phyloP scores from a whole-genome alignment of 2,329 filamentous ascomycete genomes.

The Penicillium sclerotiorum region DNA sequence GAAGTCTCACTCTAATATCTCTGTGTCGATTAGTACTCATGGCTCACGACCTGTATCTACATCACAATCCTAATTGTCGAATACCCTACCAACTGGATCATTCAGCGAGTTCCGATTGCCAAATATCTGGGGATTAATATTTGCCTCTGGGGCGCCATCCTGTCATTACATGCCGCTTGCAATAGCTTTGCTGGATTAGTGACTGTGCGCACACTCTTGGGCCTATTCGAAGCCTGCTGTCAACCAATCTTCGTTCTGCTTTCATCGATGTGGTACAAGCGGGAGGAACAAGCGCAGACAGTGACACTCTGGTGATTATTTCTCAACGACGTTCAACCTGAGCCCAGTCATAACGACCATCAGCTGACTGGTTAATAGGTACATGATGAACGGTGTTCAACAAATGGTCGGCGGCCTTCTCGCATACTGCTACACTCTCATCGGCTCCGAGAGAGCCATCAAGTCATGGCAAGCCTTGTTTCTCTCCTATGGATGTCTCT shows the following conservation, averaged over 20 bases:
- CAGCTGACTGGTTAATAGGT: constrained; percentile 1
- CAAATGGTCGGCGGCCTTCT: constrained; percentile 73
- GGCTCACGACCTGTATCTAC: constrained; percentile 75
- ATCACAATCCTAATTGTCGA: constrained; percentile 71
- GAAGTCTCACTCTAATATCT: too few relatives aligned
- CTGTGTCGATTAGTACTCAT: too few relatives aligned
- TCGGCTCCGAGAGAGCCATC: constrained; percentile 54
- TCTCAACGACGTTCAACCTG: rapidly evolving
- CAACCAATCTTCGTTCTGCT: constrained; percentile 70
- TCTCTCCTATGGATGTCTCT: constrained; percentile 64
- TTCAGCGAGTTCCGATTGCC: constrained; percentile 66
- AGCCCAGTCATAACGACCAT: too few relatives aligned
- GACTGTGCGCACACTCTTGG: constrained; percentile 66
- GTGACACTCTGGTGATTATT: constrained; percentile 59
- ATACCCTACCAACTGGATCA: constrained; percentile 69
- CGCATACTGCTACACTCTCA: constrained; percentile 58
- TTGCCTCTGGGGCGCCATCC: constrained; percentile 62
- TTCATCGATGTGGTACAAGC: constrained; percentile 70
- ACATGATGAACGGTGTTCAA: constrained; percentile 64
- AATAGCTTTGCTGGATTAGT: constrained; percentile 63
- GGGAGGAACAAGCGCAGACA: constrained; percentile 66
- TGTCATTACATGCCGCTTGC: constrained; percentile 65
- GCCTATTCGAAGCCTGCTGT: constrained; percentile 71
- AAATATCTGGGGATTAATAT: constrained; percentile 69
- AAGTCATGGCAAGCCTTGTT: constrained; percentile 71